Conservation (phyloP, 2,329 filamentous ascomycete species). For the Grosmannia huntii region DNA sequence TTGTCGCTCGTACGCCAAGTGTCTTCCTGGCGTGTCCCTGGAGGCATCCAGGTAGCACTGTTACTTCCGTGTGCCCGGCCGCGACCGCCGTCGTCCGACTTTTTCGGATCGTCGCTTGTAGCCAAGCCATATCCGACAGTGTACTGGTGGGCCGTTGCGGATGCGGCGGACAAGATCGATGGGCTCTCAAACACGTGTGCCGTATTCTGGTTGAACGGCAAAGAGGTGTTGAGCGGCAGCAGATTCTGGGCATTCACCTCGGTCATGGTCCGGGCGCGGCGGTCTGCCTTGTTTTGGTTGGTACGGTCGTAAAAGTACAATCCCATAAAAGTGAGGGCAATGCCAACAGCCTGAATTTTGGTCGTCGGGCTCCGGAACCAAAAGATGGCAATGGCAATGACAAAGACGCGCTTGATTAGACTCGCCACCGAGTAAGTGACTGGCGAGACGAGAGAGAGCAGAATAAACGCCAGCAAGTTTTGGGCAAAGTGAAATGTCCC, state of each 20-base stretch:
- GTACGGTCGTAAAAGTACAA: constrained; percentile 94
- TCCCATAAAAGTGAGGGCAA: constrained; percentile 78
- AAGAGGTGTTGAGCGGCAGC: constrained; percentile 48
- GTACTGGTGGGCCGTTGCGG: constrained; percentile 25
- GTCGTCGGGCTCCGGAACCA: constrained; percentile 94
- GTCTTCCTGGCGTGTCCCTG: constrained; percentile 74
- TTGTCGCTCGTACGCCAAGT: constrained; percentile 51
- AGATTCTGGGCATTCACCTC: constrained; percentile 37
- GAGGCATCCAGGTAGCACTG: constrained; percentile 54
- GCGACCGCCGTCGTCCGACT: constrained; percentile 35
- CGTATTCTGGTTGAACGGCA: background rate
- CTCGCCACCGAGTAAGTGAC: constrained; percentile 96
- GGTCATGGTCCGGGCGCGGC: constrained; percentile 58
- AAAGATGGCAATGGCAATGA: constrained; percentile 85
- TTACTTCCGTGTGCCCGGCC: constrained; percentile 29
- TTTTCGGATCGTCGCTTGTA: constrained; percentile 37
- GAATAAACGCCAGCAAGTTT: constrained; percentile 86
- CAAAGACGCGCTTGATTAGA: constrained; percentile 92
- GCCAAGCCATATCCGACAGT: constrained; percentile 32
- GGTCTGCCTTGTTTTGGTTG: constrained; percentile 77
- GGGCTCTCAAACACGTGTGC: constrained; percentile 24
- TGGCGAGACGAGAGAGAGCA: constrained; percentile 85
- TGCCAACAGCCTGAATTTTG: constrained; percentile 68
- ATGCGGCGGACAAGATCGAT: constrained; percentile 6
- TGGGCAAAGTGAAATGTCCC: constrained; percentile 93